Percentiles rank a stretch among this genome's conserved stretches.
Evolutionary conservation across 768 basidiomycete genomes (phyloP).

Genomic region (Suillus subluteus): DNA sequence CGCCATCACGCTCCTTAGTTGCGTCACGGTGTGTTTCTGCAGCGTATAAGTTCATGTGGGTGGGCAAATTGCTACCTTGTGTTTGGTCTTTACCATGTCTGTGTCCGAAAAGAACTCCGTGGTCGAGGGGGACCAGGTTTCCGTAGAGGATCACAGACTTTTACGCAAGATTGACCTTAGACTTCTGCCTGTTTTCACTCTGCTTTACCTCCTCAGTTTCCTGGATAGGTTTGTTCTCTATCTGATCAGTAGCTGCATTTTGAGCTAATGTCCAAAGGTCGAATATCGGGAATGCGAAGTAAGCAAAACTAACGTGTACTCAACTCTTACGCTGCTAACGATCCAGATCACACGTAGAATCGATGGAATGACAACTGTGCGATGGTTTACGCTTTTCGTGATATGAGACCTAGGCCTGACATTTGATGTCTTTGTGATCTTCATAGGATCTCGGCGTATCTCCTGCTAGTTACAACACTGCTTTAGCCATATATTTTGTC

Average conservation of each 20-base stretch:
- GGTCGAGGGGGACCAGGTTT: constrained; percentile 9
- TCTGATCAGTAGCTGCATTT: background rate
- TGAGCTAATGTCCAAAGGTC: constrained; percentile 22
- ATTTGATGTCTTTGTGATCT: background rate
- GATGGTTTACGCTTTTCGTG: constrained; percentile 11
- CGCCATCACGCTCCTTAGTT: constrained; percentile 10
- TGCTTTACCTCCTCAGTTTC: constrained; percentile 45
- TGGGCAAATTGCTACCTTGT: background rate
- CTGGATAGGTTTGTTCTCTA: constrained; percentile 37
- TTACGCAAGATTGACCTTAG: constrained; percentile 39
- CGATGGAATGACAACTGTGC: constrained; percentile 52
- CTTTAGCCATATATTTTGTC: constrained; percentile 62
- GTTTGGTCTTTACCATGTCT: constrained; percentile 13
- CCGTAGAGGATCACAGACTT: constrained; percentile 28
- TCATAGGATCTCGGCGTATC: constrained; percentile 54
- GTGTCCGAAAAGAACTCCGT: constrained; percentile 16
- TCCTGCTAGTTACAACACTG: constrained; percentile 56
- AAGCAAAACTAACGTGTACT: constrained; percentile 4
- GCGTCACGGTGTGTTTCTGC: background rate
- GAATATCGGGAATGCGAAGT: constrained; percentile 46
- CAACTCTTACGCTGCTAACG: constrained; percentile 3
- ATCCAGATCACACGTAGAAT: constrained; percentile 40
- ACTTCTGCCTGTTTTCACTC: constrained; percentile 43
- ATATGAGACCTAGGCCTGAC: background rate
- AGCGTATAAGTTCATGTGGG: background rate